These are phyloP conservation scores for Filobasidium floriforme DNA, from an alignment of 768 basidiomycete species.

Conservation along the genomic window DNA sequence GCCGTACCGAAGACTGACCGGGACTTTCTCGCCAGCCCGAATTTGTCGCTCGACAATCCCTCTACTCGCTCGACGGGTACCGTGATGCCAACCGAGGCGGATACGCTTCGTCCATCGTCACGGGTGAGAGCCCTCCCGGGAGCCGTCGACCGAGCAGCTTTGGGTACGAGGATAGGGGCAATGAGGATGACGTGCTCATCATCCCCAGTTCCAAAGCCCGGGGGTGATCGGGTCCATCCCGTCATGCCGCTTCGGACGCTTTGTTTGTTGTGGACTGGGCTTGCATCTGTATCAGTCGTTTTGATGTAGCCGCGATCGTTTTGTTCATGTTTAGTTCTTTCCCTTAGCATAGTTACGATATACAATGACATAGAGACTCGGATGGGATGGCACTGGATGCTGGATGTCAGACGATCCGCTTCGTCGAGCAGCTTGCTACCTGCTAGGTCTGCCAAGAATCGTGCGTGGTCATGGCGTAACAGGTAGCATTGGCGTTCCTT, in stretches of 20 bases:
- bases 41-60: neutral
- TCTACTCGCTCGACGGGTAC: slow-evolving; percentile 1
- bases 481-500: too few species aligned
- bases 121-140: neutral
- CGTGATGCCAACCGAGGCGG: neutral
- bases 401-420: too few species aligned
- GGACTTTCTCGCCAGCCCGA: neutral
- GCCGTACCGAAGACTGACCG: neutral
- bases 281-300: too few species aligned
- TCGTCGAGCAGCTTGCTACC: too few species aligned
- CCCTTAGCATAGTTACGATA: too few species aligned
- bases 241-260: neutral
- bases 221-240: neutral
- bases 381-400: too few species aligned
- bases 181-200: slow-evolving; percentile 5
- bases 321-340: too few species aligned
- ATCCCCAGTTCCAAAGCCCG: neutral
- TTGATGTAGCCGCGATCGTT: too few species aligned
- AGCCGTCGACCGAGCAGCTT: slow-evolving; percentile 9
- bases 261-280: neutral
- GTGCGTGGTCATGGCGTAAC: too few species aligned
- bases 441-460: too few species aligned
- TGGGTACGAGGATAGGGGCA: slow-evolving; percentile 1
- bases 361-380: too few species aligned
- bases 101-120: neutral